Conservation (phyloP, 441 rosid genomes). For the Pelargonium myrrhifolium region DNA sequence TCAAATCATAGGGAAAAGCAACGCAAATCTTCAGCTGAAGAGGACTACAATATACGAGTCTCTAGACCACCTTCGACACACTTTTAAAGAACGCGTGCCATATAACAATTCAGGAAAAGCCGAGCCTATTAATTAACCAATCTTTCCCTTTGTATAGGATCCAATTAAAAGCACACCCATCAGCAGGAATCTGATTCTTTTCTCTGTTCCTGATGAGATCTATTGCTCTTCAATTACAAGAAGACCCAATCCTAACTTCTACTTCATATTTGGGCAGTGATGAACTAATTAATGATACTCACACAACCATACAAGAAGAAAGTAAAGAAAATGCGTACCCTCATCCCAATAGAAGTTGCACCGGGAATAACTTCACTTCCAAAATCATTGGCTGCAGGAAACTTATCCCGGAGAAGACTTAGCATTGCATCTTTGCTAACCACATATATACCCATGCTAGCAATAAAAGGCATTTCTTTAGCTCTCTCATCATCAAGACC, state of each 20-base stretch:
- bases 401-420: conserved; percentile 67
- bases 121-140: background rate
- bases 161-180: background rate
- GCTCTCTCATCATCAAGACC: conserved; percentile 92
- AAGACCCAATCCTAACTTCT: background rate
- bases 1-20: background rate
- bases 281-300: background rate
- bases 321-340: conserved; percentile 37
- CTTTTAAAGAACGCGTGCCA: background rate
- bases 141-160: background rate
- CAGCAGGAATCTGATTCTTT: background rate
- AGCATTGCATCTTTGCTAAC: conserved; percentile 87
- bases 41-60: no score
- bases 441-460: conserved; percentile 95
- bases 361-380: conserved; percentile 98
- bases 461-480: conserved; percentile 85
- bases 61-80: background rate
- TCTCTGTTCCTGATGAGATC: background rate
- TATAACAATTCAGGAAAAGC: background rate
- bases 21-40: background rate
- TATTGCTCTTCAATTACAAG: background rate
- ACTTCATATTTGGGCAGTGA: background rate
- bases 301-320: background rate
- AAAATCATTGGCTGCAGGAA: conserved; percentile 97
- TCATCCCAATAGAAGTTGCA: conserved; percentile 76